Conservation (phyloP, 2,329 filamentous ascomycete species). For the Pestalotiopsis sp. region DNA sequence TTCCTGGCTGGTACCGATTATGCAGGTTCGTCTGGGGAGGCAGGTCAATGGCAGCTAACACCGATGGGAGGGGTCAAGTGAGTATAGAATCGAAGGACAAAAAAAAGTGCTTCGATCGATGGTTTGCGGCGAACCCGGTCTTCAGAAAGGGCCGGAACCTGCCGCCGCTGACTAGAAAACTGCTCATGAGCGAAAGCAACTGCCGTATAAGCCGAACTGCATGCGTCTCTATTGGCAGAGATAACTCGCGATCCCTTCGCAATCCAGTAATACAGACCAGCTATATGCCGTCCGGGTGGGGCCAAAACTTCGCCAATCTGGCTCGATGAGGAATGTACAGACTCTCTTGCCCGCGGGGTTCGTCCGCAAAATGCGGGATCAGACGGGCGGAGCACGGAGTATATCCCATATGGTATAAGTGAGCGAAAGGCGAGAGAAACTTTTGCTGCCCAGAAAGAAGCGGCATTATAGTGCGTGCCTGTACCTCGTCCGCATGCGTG, state of each 20-base stretch:
- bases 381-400: background rate
- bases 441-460: background rate
- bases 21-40: conserved; percentile 6
- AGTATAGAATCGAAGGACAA: background rate
- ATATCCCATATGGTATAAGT: background rate
- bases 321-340: conserved; percentile 1
- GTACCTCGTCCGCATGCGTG: background rate
- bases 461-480: background rate
- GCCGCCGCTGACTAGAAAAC: background rate
- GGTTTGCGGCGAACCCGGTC: background rate
- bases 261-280: background rate
- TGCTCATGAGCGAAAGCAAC: background rate
- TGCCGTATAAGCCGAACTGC: background rate
- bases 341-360: background rate
- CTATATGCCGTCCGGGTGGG: background rate
- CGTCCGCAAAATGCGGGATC: background rate
- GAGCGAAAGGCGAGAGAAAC: background rate
- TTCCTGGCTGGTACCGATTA: background rate
- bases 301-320: background rate
- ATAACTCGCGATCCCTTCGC: background rate
- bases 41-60: background rate
- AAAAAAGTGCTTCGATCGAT: background rate
- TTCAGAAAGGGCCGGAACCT: background rate
- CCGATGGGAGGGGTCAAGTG: background rate
- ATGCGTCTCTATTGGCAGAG: background rate